Conservation (phyloP, 225 moss, liverwort and hornwort species). For the Thuidium tamariscinum region DNA sequence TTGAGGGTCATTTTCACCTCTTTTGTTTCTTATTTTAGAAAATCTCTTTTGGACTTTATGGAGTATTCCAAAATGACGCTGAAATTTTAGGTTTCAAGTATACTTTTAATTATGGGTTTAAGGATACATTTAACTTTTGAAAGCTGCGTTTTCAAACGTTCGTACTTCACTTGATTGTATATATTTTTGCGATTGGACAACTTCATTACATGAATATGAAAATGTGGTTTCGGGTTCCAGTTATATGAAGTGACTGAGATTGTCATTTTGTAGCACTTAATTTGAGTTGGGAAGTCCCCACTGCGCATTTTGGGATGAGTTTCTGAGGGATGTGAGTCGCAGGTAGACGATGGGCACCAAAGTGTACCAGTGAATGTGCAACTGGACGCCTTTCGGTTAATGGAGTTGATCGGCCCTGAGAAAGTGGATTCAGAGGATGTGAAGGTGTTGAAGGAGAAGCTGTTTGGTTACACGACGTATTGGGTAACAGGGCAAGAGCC, state of each 20-base stretch:
- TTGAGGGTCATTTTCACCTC: not conserved
- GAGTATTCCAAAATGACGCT: not conserved
- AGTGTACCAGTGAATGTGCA: conserved; percentile 33
- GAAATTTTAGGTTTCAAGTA: not conserved
- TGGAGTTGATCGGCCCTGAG: conserved; percentile 88
- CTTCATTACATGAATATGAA: not conserved
- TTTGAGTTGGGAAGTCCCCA: not conserved
- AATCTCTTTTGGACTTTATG: not conserved
- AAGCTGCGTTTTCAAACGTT: not conserved
- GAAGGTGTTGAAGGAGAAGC: conserved; percentile 69
- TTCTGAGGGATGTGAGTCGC: conserved; percentile 3
- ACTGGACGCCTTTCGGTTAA: conserved; percentile 68
- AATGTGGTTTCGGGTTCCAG: no score
- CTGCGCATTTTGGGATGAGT: not conserved
- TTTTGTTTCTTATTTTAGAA: not conserved
- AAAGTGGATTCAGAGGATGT: conserved; percentile 90
- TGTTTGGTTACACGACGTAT: conserved; percentile 81
- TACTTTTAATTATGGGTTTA: not conserved
- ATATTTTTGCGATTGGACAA: not conserved
- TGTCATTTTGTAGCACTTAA: not conserved
- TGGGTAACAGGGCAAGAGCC: conserved; percentile 95
- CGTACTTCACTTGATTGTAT: not conserved
- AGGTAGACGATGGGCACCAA: conserved; percentile 31
- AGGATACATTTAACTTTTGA: not conserved
- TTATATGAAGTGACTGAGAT: not conserved